Percentiles rank a stretch among this genome's conserved stretches.
Conservation (phyloP, 2,329 filamentous ascomycete genomes). For the Colletotrichum australisinense region DNA sequence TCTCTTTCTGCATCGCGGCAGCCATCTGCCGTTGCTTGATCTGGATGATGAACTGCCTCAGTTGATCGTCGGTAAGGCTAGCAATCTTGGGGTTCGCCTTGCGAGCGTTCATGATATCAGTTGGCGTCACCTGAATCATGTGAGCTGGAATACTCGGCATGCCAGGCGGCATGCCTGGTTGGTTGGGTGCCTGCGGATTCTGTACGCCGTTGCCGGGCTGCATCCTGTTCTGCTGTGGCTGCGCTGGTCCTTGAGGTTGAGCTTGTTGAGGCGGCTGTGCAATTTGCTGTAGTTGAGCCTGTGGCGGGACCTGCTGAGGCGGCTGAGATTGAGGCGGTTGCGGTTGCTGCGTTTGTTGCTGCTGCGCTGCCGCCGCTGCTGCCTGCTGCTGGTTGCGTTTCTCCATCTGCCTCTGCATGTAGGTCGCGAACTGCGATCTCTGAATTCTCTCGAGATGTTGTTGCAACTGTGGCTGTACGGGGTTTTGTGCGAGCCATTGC, state of each 20-base stretch:
- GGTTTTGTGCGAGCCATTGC: conserved; percentile 52
- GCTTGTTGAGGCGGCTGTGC: conserved; percentile 35
- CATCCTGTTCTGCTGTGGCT: conserved; percentile 34
- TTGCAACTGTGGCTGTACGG: conserved; percentile 45
- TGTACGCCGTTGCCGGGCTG: conserved; percentile 8
- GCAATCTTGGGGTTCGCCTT: conserved; percentile 38
- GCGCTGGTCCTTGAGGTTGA: conserved; percentile 34
- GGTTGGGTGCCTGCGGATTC: conserved; percentile 21
- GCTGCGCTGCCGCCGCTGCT: conserved; percentile 39
- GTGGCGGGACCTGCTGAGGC: conserved; percentile 36
- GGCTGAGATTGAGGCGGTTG: conserved; percentile 36
- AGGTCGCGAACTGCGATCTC: conserved; percentile 50
- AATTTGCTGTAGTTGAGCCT: conserved; percentile 38
- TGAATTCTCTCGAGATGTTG: conserved; percentile 49
- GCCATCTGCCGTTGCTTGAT: conserved; percentile 31
- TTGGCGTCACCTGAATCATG: conserved; percentile 39
- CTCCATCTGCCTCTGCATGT: conserved; percentile 39
- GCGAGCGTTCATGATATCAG: conserved; percentile 42
- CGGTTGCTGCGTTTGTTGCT: conserved; percentile 42
- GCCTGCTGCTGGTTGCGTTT: conserved; percentile 38
- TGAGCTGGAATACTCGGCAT: conserved; percentile 36
- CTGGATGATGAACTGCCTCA: conserved; percentile 34
- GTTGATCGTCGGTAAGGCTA: conserved; percentile 39
- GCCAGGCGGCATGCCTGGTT: conserved; percentile 38
- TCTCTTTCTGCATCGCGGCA: conserved; percentile 34